These are phyloP conservation scores for Trichosporon faecale DNA, from an alignment of 1,284 basidiomycete species.

Conservation along the genomic window DNA sequence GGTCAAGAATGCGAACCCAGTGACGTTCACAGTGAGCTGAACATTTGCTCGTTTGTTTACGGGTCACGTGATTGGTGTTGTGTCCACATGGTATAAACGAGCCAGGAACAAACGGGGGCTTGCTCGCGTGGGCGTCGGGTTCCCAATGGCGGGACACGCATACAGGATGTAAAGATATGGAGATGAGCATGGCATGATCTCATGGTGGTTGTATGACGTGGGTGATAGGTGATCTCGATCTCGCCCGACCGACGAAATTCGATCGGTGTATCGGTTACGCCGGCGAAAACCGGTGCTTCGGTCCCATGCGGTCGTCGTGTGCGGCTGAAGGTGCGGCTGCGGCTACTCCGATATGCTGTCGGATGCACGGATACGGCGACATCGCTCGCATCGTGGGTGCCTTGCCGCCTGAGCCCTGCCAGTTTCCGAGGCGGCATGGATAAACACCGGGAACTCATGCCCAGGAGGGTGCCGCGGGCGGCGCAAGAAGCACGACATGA, in stretches of 20 bases:
- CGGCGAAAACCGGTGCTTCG: not conserved
- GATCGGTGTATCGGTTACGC: not conserved
- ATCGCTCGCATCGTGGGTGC: not conserved
- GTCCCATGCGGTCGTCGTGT: not conserved
- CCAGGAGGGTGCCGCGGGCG: not conserved
- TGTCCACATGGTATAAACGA: too few species aligned
- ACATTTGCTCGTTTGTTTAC: not conserved
- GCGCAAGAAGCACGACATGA: not conserved
- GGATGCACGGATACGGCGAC: not conserved
- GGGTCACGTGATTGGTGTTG: not conserved
- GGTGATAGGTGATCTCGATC: too few species aligned
- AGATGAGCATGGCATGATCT: too few species aligned
- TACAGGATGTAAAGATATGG: too few species aligned
- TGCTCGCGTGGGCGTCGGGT: too few species aligned
- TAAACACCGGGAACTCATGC: not conserved
- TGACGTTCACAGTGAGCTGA: not conserved
- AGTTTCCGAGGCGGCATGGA: not conserved
- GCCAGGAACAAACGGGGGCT: too few species aligned
- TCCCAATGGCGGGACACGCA: too few species aligned
- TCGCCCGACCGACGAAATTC: not conserved
- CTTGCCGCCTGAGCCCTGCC: not conserved
- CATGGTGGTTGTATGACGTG: not conserved
- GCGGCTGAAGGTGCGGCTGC: not conserved
- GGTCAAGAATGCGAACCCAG: not conserved
- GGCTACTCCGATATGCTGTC: not conserved